Evolutionary conservation across 371 early-diverging fungal species (phyloP).

Genomic region (Mucor sp.): DNA sequence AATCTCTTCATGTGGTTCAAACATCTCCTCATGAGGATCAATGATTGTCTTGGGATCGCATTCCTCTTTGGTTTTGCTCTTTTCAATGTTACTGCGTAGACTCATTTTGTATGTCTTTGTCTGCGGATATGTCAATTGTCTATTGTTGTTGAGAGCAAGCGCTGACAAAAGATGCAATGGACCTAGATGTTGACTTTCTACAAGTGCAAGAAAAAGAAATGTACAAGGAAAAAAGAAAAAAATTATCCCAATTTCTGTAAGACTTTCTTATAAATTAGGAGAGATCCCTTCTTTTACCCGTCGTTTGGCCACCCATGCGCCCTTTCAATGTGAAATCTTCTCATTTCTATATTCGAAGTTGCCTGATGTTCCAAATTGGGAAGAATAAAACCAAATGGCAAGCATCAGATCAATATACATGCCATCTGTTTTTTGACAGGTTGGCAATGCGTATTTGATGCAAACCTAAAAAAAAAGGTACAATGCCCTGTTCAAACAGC

Average conservation of each 20-base stretch:
- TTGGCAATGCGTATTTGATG: neutral
- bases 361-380: neutral
- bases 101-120: neutral
- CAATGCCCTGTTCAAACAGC: neutral
- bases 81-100: neutral
- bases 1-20: slow-evolving; percentile 26
- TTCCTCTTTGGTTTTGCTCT: slow-evolving; percentile 1
- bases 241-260: slow-evolving; percentile 1
- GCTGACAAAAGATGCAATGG: no score
- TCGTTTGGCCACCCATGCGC: neutral
- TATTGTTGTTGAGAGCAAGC: neutral
- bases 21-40: slow-evolving; percentile 22
- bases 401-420: neutral
- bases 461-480: neutral
- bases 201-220: neutral
- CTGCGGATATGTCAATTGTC: neutral
- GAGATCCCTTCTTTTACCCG: neutral
- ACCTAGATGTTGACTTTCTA: neutral
- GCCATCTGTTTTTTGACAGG: neutral
- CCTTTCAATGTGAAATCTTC: neutral
- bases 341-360: neutral
- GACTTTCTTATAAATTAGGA: neutral
- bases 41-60: neutral
- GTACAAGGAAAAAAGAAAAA: neutral
- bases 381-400: neutral